A percentile compares a stretch with the other conserved stretches of the same genome.
Conservation (phyloP, 768 basidiomycete genomes). For the Leccinum truebloodii region DNA sequence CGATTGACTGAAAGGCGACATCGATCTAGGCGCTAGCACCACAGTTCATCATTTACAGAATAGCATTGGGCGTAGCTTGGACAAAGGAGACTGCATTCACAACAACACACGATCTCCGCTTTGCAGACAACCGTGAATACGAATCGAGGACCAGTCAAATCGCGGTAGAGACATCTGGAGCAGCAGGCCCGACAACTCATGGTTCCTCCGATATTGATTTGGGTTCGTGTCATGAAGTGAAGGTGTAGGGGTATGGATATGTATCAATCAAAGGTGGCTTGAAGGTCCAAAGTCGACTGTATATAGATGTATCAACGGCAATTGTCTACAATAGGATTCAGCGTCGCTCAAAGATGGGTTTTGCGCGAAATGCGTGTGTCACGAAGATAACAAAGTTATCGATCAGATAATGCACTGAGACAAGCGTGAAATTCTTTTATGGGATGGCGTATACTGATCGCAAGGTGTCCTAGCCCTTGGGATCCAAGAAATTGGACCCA, state of each 20-base stretch:
- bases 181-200: neutral
- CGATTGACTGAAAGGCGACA: neutral
- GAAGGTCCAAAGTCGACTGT: neutral
- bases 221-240: neutral
- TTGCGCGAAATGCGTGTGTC: neutral
- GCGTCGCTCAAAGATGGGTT: neutral
- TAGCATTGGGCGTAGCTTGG: neutral
- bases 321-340: neutral
- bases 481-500: neutral
- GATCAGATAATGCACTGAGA: neutral
- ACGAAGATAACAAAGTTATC: neutral
- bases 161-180: neutral
- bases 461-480: neutral
- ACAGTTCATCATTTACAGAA: constrained; percentile 1
- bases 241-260: neutral
- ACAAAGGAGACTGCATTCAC: neutral
- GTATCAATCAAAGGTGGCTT: neutral
- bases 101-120: neutral
- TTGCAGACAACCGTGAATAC: neutral
- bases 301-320: neutral
- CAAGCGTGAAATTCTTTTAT: no score
- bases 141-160: neutral
- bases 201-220: neutral
- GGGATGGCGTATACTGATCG: neutral
- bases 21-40: neutral